Evolutionary conservation across 306 rosid genomes (phyloP), one percentile per base, ranked within the genome.

Genomic region (Mucuna pruriens): DNA sequence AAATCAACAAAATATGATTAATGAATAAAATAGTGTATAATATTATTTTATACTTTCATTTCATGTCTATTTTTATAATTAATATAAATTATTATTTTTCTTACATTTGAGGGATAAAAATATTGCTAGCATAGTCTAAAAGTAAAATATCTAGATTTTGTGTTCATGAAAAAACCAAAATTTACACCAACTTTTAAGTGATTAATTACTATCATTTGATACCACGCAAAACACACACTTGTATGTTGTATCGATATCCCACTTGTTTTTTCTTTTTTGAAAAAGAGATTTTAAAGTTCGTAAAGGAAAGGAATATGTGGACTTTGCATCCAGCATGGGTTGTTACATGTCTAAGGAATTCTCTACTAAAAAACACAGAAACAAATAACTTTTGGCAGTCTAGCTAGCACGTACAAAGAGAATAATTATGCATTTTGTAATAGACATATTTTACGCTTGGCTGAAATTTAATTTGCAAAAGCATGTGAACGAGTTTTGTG

Each of bases 261-360:
- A 12, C 0, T 26, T 62, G 0, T 20, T 13, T 8, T 33, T 33
- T 39, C 17, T 23, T 13, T 57, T 33, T 25, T 39, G 1, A 20
- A 54, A 48, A 55, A 33, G 15, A 57, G n/a, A 8, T 49, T 29
- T 71, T 75, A 22, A 39, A 39, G 79, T 75, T 75, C 6, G 8
- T 40, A 25, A 40, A 40, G 70, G 25, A 26, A 58, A 15, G 68
- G 70, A 58, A 23, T 16, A 40, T 60, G 6, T 75, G 44, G 10
- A 23, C 9, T 55, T 38, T 25, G 57, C 44, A 25, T 42, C 52
- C 58, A 17, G 42, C 70, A 73, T 73, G 9, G 9, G 62, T 29
- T 29, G n/a, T n/a, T n/a, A n/a, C n/a, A 46, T 71, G 62, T 71
- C 17, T 29, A 15, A 7, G 8, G 42, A 15, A 25, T 25, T 46